These are phyloP conservation scores for Stereocaulon alpinum DNA, from an alignment of 495 filamentous ascomycete genomes.

Conservation along the genomic window DNA sequence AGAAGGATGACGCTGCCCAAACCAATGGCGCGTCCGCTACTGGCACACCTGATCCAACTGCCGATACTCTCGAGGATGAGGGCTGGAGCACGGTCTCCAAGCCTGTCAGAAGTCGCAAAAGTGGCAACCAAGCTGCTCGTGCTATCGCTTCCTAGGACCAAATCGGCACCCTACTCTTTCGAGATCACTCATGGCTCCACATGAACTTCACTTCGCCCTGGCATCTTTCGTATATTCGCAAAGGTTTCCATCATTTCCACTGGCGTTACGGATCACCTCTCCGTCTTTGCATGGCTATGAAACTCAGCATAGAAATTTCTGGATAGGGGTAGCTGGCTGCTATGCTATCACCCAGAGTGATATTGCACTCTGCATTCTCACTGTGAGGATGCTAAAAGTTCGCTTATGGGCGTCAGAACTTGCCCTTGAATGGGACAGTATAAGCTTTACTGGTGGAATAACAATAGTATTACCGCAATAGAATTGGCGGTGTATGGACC, in stretches of 20 bases:
- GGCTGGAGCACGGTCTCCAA: constrained; percentile 69
- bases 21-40: constrained; percentile 33
- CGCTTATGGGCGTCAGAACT: constrained; percentile 7
- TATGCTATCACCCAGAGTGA: neutral
- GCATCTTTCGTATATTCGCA: constrained; percentile 8
- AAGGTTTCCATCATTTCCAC: neutral
- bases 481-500: neutral
- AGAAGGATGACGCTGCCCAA: constrained; percentile 13
- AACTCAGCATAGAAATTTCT: neutral
- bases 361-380: constrained; percentile 1
- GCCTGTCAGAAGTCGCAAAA: constrained; percentile 42
- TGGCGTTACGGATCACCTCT: constrained; percentile 5
- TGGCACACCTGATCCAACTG: constrained; percentile 25
- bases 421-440: neutral
- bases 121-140: constrained; percentile 35
- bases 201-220: neutral
- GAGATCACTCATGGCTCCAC: neutral
- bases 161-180: neutral
- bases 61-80: constrained; percentile 48
- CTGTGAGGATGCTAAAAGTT: constrained; percentile 12
- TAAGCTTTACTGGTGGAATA: neutral
- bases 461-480: constrained; percentile 6
- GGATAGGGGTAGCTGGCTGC: constrained; percentile 10
- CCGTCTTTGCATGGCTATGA: constrained; percentile 5
- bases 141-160: constrained; percentile 33